These are phyloP conservation scores for Balansia obtecta DNA, from an alignment of 2,329 filamentous ascomycete species.

Conservation along the genomic window DNA sequence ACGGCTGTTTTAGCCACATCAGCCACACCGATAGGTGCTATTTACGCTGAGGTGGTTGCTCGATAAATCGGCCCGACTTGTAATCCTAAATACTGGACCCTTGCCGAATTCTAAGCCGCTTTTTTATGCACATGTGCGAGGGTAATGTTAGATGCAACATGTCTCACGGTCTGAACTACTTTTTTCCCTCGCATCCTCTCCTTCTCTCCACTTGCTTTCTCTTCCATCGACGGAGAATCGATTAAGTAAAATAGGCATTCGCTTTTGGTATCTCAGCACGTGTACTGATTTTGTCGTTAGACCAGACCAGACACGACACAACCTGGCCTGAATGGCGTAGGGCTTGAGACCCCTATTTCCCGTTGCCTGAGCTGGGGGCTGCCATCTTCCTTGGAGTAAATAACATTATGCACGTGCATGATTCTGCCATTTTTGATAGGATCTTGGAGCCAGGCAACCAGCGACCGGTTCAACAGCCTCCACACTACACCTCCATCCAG, in stretches of 20 bases:
- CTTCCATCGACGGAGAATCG: neutral
- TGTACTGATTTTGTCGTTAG: neutral
- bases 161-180: neutral
- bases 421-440: constrained; percentile 1
- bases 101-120: neutral
- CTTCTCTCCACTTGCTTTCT: neutral
- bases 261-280: constrained; percentile 1
- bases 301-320: neutral
- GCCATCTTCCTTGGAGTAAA: neutral
- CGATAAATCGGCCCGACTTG: too few relatives aligned
- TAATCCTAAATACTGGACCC: neutral
- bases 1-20: too few relatives aligned
- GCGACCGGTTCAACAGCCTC: neutral
- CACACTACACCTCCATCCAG: neutral
- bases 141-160: neutral
- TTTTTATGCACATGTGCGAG: neutral
- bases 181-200: neutral
- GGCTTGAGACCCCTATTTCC: neutral
- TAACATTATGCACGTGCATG: constrained; percentile 1
- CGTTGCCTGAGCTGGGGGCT: neutral
- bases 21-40: too few relatives aligned
- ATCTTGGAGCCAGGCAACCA: neutral
- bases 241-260: neutral
- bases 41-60: too few relatives aligned
- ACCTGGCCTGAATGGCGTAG: neutral